Conservation (phyloP, 2,329 filamentous ascomycete species). For the Macroventuria anomochaeta region DNA sequence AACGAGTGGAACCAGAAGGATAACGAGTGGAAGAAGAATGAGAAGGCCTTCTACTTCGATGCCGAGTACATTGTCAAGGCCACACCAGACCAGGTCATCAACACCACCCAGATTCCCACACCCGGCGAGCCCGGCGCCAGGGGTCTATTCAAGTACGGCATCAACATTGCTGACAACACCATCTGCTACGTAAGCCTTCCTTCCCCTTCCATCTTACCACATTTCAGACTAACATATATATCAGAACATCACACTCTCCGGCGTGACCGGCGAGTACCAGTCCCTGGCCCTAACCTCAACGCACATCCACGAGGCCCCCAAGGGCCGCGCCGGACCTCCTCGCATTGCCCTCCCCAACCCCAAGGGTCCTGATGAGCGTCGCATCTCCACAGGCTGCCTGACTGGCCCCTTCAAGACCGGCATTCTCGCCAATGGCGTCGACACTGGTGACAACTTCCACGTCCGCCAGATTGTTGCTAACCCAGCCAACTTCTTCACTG, state of each 20-base stretch:
- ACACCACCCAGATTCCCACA: conserved; percentile 46
- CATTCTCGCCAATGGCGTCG: conserved; percentile 44
- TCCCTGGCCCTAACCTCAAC: conserved; percentile 61
- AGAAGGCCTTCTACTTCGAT: conserved; percentile 53
- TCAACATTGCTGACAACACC: conserved; percentile 56
- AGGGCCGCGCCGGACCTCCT: conserved; percentile 58
- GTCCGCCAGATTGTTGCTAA: conserved; percentile 60
- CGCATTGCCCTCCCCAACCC: conserved; percentile 51
- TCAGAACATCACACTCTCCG: conserved; percentile 58
- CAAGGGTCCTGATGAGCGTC: conserved; percentile 46
- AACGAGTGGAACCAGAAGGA: conserved; percentile 29
- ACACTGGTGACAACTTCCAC: conserved; percentile 58
- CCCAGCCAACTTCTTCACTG: conserved; percentile 60
- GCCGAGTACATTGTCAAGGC: conserved; percentile 58
- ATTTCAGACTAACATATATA: neutral
- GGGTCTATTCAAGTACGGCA: conserved; percentile 60
- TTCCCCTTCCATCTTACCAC: neutral
- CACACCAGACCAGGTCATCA: conserved; percentile 59
- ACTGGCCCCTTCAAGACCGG: conserved; percentile 39
- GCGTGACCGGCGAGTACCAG: conserved; percentile 59
- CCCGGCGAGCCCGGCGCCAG: conserved; percentile 54
- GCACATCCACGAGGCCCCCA: conserved; percentile 60
- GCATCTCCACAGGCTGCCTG: conserved; percentile 35
- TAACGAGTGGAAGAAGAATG: conserved; percentile 32
- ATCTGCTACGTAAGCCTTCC: conserved; percentile 50